Evolutionary conservation across 257 asterid genomes (phyloP), one percentile per base, ranked within the genome.

Genomic region (Ballota nigra): DNA sequence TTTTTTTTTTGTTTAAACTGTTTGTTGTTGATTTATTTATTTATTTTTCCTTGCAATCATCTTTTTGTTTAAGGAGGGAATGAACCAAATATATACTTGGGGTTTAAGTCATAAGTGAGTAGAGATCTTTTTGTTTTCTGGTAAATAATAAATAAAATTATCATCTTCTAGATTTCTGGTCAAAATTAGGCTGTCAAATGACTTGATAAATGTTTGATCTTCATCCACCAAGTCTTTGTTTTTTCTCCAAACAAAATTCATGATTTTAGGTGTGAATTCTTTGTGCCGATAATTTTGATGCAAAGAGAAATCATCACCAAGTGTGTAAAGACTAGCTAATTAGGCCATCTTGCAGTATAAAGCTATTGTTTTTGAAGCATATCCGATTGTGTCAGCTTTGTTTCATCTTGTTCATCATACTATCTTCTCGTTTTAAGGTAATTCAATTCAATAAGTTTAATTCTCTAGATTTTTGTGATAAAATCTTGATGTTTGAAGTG

Each of bases 151-250:
- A 13, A 4, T 43, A 13, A 4, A 2, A 13, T 58, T 75, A 18
- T 53, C 38, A 4, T 72, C 22, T 63, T 53, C 60, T 23, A 15
- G 24, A 36, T 82, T 29, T 72, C 64, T 72, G 82, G 85, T 82
- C 87, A 86, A 74, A 59, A 59, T 80, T 77, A 68, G 84, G 77
- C 73, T 43, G 34, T 72, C 43, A 9, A 69, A 73, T 70, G 75
- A 65, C 72, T 59, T 77, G 36, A 70, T 33, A 79, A 74, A 26
- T 10, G 59, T 74, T 66, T 56, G 70, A 24, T 66, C 66, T 28
- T 33, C 59, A 66, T 31, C 67, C 80, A 74, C 68, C 38, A 47
- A 79, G 56, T 52, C 58, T 69, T 15, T 36, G 23, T 8, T 69
- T 66, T 22, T 60, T 56, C 26, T 51, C 79, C 73, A 59, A 76